Evolutionary conservation across 192 early-diverging fungal species (phyloP).

Genomic region (Spizellomyces sp.): DNA sequence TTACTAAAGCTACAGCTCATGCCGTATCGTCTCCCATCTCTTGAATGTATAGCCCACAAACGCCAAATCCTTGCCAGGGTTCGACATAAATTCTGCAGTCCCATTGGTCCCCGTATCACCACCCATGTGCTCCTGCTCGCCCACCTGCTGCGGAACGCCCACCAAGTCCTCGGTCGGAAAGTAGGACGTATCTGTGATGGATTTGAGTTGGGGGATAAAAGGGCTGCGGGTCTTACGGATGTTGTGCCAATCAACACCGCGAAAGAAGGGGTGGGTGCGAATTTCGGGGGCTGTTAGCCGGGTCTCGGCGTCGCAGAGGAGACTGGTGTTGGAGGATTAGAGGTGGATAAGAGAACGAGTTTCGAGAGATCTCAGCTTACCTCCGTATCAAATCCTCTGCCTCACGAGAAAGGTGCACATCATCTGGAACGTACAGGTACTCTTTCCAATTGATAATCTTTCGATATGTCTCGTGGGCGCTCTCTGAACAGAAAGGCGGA

Average conservation of each 20-base stretch:
- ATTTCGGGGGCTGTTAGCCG: constrained; percentile 87
- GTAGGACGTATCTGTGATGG: constrained; percentile 97
- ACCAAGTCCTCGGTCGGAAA: constrained; percentile 92
- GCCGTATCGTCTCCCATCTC: constrained; percentile 67
- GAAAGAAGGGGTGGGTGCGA: constrained; percentile 93
- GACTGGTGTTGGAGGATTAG: constrained; percentile 28
- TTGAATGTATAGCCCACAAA: constrained; percentile 99
- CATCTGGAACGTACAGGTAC: constrained; percentile 87
- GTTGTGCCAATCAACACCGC: constrained; percentile 87
- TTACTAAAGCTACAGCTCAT: constrained; percentile 42
- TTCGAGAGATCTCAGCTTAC: constrained; percentile 38
- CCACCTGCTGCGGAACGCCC: constrained; percentile 53
- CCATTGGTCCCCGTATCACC: constrained; percentile 69
- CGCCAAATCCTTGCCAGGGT: constrained; percentile 87
- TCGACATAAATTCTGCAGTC: constrained; percentile 23
- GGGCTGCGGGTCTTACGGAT: constrained; percentile 85
- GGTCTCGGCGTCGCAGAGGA: constrained; percentile 85
- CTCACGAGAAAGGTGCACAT: constrained; percentile 86
- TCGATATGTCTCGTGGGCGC: constrained; percentile 93
- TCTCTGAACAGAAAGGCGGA: constrained; percentile 96
- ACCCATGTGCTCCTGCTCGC: constrained; percentile 43
- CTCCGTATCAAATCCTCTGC: constrained; percentile 90
- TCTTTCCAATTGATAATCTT: constrained; percentile 99
- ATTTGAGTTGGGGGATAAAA: constrained; percentile 86
- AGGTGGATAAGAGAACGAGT: neutral